Evolutionary conservation across 768 basidiomycete species (phyloP).

Genomic region (Gelatoporia subvermispora): DNA sequence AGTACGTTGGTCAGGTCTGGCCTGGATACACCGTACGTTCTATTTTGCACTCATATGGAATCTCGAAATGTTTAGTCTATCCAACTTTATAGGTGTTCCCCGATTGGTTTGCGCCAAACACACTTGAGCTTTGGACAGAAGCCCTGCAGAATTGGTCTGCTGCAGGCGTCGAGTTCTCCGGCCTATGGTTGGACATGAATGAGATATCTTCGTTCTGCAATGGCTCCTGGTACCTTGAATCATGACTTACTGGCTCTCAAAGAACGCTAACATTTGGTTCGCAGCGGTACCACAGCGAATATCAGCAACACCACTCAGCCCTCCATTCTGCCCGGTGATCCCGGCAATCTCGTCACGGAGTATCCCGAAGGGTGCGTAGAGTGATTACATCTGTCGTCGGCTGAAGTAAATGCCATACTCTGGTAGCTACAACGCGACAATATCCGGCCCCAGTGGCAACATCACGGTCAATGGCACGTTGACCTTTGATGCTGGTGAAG

Average conservation of each 20-base stretch:
- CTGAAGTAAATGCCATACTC: too few species aligned
- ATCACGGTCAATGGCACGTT: conserved; percentile 64
- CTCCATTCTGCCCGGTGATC: conserved; percentile 53
- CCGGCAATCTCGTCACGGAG: conserved; percentile 45
- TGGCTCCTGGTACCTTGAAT: conserved; percentile 50
- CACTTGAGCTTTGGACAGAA: conserved; percentile 55
- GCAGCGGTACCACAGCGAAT: conserved; percentile 54
- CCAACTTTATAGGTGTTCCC: conserved; percentile 42
- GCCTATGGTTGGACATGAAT: conserved; percentile 71
- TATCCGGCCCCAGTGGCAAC: conserved; percentile 69
- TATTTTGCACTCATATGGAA: too few species aligned
- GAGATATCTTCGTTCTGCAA: conserved; percentile 58
- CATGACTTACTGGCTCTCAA: too few species aligned
- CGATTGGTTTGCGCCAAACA: conserved; percentile 53
- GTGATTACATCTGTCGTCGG: too few species aligned
- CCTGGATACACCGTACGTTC: conserved; percentile 62
- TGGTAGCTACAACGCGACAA: conserved; percentile 54
- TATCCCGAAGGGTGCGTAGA: conserved; percentile 69
- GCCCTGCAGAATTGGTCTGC: conserved; percentile 50
- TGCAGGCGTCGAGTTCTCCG: conserved; percentile 51
- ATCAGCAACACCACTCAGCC: conserved; percentile 49
- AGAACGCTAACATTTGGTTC: too few species aligned
- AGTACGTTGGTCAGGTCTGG: conserved; percentile 75
- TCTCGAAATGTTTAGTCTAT: not conserved
- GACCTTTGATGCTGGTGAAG: conserved; percentile 39